Percentiles rank a stretch among this genome's conserved stretches.
These are phyloP conservation scores for Penicillium fuscoglaucum DNA, from an alignment of 2,329 filamentous ascomycete genomes.

Conservation along the genomic window DNA sequence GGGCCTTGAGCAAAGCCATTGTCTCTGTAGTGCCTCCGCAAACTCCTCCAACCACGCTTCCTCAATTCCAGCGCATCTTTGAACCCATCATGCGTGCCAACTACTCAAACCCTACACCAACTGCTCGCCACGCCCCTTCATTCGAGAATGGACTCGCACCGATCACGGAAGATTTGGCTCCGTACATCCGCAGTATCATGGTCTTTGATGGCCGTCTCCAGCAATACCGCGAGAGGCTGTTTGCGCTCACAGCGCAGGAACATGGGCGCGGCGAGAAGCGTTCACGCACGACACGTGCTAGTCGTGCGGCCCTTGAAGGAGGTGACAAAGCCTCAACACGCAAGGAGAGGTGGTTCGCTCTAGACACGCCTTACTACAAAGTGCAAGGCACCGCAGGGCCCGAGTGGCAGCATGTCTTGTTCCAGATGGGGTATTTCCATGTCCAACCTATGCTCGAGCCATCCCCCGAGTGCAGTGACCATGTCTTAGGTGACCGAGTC, in stretches of 20 bases:
- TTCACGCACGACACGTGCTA: constrained; percentile 70
- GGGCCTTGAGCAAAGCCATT: constrained; percentile 32
- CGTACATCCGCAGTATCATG: constrained; percentile 85
- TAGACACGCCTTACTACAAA: constrained; percentile 58
- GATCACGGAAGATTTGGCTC: constrained; percentile 76
- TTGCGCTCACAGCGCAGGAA: constrained; percentile 60
- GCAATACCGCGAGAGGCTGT: constrained; percentile 63
- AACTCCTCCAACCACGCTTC: constrained; percentile 31
- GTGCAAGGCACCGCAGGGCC: constrained; percentile 65
- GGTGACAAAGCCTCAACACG: constrained; percentile 66
- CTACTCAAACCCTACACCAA: constrained; percentile 34
- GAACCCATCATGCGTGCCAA: constrained; percentile 51
- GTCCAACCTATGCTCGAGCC: constrained; percentile 23
- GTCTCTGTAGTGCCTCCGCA: constrained; percentile 13
- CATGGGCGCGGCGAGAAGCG: constrained; percentile 54
- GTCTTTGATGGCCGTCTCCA: constrained; percentile 72
- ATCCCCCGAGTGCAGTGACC: constrained; percentile 18
- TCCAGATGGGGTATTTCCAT: constrained; percentile 35
- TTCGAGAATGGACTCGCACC: constrained; percentile 71
- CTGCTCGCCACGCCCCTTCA: constrained; percentile 57
- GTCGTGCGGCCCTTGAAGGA: constrained; percentile 74
- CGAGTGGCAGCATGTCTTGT: constrained; percentile 43
- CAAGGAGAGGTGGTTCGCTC: constrained; percentile 70
- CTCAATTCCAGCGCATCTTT: constrained; percentile 51
- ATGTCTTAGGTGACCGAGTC: constrained; percentile 1